These are phyloP conservation scores for Sicyos edulis DNA, from an alignment of 306 rosid species.

Conservation along the genomic window DNA sequence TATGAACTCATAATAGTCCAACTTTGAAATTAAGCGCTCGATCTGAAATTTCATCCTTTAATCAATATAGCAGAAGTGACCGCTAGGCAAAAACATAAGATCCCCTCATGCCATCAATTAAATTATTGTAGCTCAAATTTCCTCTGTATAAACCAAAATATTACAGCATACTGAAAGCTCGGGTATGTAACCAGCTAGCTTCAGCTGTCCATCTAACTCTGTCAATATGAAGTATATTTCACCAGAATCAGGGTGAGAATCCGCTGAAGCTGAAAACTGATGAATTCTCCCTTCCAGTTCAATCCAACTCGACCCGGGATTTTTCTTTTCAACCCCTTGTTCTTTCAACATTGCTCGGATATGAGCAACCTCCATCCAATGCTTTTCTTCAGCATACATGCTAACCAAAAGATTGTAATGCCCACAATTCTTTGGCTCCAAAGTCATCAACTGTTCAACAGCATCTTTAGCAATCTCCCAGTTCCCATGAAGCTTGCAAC, in stretches of 20 bases:
- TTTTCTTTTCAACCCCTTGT: conserved; percentile 57
- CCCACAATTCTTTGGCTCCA: conserved; percentile 70
- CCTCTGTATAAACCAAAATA: conserved; percentile 1
- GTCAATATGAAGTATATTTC: conserved; percentile 38
- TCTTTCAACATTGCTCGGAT: conserved; percentile 55
- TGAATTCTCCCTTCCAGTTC: conserved; percentile 47
- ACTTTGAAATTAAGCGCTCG: background rate
- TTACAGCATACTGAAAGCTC: conserved; percentile 26
- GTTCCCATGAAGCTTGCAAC: conserved; percentile 64
- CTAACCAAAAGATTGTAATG: conserved; percentile 51
- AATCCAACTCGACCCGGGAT: conserved; percentile 77
- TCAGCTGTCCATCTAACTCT: conserved; percentile 52
- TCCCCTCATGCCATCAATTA: background rate
- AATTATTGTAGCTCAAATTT: background rate
- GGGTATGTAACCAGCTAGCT: conserved; percentile 37
- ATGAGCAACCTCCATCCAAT: conserved; percentile 57
- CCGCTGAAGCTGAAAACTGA: conserved; percentile 58
- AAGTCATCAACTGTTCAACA: conserved; percentile 36
- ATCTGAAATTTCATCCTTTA: background rate
- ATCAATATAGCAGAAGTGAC: background rate
- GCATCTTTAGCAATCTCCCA: conserved; percentile 49
- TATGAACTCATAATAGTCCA: background rate
- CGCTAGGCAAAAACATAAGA: background rate
- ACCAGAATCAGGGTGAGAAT: conserved; percentile 41
- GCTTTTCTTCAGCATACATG: conserved; percentile 57